These are phyloP conservation scores for Micractinium conductrix DNA, from an alignment of 139 green algal genomes.

Conservation along the genomic window DNA sequence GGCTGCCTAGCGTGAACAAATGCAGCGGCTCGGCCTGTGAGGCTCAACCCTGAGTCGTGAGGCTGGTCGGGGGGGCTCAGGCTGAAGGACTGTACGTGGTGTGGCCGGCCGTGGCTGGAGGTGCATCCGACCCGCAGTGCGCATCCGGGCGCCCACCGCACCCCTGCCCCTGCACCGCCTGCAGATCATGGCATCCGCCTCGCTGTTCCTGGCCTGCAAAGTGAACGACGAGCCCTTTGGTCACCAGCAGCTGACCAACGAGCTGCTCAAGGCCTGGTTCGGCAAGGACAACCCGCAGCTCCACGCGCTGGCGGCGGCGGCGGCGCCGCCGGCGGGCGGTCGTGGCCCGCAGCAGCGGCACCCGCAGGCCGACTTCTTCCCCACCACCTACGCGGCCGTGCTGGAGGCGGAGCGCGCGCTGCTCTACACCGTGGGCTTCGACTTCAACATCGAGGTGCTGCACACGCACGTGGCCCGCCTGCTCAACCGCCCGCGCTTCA, in stretches of 20 bases:
- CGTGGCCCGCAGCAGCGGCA: not conserved
- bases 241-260: not conserved
- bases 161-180: not conserved
- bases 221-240: constrained; percentile 28
- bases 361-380: not conserved
- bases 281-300: constrained; percentile 39
- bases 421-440: constrained; percentile 50
- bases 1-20: no score
- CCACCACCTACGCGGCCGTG: constrained; percentile 12
- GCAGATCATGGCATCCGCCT: constrained; percentile 20
- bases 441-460: constrained; percentile 51
- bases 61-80: no score
- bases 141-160: no score
- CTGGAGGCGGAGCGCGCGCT: constrained; percentile 45
- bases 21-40: no score
- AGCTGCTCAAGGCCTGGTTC: constrained; percentile 47
- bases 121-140: no score
- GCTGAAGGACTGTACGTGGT: no score
- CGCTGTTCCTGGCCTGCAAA: constrained; percentile 46
- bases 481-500: constrained; percentile 25
- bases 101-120: no score
- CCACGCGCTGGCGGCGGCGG: not conserved
- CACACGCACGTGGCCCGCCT: constrained; percentile 19
- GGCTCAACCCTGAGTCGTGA: no score
- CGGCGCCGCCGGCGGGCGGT: not conserved